Percentiles rank a stretch among this genome's conserved stretches.
Evolutionary conservation across 306 rosid genomes (phyloP).

Genomic region (Gynostemma pentaphyllum): DNA sequence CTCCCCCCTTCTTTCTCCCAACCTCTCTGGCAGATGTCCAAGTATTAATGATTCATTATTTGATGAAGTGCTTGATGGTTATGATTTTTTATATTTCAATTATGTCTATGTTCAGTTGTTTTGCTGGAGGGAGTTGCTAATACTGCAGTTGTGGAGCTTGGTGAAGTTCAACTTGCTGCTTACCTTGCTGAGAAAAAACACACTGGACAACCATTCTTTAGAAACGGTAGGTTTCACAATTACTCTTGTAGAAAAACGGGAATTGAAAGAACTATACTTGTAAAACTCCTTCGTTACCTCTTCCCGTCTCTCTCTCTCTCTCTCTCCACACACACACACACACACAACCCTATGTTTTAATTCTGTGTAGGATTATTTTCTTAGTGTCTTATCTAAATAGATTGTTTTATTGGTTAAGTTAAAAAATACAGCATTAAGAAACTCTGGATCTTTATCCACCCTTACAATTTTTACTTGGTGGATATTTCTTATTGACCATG

Average conservation of each 20-base stretch:
- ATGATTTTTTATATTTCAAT: not conserved
- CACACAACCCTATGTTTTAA: not conserved
- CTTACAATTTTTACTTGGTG: not conserved
- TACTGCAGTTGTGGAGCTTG: slow-evolving; percentile 63
- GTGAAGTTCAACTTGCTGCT: slow-evolving; percentile 48
- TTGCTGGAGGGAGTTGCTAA: slow-evolving; percentile 57
- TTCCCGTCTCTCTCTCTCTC: not conserved
- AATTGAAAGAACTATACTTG: not conserved
- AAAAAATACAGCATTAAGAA: too few relatives aligned
- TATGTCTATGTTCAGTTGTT: slow-evolving; percentile 33
- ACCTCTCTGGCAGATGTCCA: not conserved
- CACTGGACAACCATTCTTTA: slow-evolving; percentile 64
- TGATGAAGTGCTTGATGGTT: not conserved
- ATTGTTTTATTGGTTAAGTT: too few relatives aligned
- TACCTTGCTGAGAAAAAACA: slow-evolving; percentile 69
- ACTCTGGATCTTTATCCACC: too few relatives aligned
- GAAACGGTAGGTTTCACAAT: slow-evolving; percentile 48
- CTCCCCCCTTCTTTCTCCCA: not conserved
- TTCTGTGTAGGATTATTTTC: not conserved
- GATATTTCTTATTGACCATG: not conserved
- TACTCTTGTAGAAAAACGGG: not conserved
- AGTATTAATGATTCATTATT: not conserved
- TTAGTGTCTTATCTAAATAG: not conserved
- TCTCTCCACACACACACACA: too few relatives aligned
- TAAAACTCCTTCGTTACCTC: not conserved